These are phyloP conservation scores for Zasmidium angulare DNA, from an alignment of 2,329 filamentous ascomycete genomes.

Conservation along the genomic window DNA sequence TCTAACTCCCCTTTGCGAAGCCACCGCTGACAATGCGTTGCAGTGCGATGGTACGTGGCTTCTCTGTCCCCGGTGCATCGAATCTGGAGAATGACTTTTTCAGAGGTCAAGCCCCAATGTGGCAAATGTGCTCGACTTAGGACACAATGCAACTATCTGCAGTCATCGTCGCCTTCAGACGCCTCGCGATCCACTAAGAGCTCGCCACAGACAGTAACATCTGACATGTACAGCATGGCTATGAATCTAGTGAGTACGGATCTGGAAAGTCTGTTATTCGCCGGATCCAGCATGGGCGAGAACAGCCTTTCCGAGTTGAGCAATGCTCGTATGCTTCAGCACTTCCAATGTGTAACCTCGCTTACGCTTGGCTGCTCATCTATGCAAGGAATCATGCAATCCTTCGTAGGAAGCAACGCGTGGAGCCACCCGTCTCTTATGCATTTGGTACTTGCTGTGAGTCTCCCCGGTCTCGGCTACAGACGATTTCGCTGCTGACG, in stretches of 20 bases:
- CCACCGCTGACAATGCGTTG: neutral
- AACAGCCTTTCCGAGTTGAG: neutral
- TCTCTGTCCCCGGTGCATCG: neutral
- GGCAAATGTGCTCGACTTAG: constrained; percentile 11
- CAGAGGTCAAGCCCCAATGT: constrained; percentile 14
- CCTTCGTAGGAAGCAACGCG: constrained; percentile 12
- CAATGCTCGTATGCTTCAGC: constrained; percentile 16
- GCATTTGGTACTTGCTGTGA: constrained; percentile 24
- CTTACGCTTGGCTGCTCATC: constrained; percentile 14
- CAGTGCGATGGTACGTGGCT: neutral
- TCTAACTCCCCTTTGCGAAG: neutral
- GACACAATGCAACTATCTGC: constrained; percentile 11
- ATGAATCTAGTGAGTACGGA: constrained; percentile 10
- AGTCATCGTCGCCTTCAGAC: neutral
- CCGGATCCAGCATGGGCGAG: neutral
- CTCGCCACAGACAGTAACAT: neutral
- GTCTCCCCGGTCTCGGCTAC: constrained; percentile 8
- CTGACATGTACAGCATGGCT: constrained; percentile 13
- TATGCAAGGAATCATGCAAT: constrained; percentile 16
- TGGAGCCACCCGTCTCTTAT: constrained; percentile 24
- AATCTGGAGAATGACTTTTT: neutral
- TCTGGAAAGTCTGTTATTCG: constrained; percentile 6
- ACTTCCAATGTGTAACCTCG: constrained; percentile 21
- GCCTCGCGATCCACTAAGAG: neutral
- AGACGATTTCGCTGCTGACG: neutral